phyloP scores from a whole-genome alignment of 306 rosid species.

The Gastrolobium villosum region DNA sequence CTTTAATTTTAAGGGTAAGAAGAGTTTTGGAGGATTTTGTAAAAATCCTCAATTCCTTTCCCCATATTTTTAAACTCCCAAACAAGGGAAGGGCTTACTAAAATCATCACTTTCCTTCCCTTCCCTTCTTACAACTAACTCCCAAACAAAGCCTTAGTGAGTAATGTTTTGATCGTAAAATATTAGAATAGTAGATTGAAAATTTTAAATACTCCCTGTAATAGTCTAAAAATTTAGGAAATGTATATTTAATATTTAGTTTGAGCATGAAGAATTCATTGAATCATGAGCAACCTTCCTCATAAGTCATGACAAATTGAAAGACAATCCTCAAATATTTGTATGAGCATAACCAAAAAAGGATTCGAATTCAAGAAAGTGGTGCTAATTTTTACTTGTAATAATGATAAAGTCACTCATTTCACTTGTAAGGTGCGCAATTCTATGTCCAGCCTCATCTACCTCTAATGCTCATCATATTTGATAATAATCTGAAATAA shows the following conservation, averaged over 20 bases:
- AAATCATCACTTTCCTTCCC: no score
- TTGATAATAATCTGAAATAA: slow-evolving; percentile 26
- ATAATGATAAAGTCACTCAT: slow-evolving; percentile 9
- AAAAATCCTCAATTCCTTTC: no score
- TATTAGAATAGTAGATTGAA: not conserved
- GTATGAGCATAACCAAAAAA: not conserved
- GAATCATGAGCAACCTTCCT: not conserved
- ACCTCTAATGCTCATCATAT: slow-evolving; percentile 2
- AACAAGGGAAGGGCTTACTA: no score
- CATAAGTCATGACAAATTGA: not conserved
- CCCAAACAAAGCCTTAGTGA: no score
- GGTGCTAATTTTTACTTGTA: not conserved
- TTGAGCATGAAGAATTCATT: not conserved
- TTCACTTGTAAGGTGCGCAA: not conserved
- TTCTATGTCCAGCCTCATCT: not conserved
- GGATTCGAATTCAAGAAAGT: not conserved
- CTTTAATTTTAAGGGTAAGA: no score
- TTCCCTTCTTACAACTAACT: no score
- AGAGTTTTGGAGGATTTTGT: no score
- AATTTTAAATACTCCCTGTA: not conserved
- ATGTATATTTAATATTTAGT: not conserved
- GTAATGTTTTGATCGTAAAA: not conserved
- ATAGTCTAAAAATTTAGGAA: not conserved
- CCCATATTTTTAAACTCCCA: no score
- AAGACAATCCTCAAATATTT: not conserved